These are phyloP conservation scores for Blastobotrys persicus DNA, from an alignment of 1,139 yeast genomes.

Conservation along the genomic window DNA sequence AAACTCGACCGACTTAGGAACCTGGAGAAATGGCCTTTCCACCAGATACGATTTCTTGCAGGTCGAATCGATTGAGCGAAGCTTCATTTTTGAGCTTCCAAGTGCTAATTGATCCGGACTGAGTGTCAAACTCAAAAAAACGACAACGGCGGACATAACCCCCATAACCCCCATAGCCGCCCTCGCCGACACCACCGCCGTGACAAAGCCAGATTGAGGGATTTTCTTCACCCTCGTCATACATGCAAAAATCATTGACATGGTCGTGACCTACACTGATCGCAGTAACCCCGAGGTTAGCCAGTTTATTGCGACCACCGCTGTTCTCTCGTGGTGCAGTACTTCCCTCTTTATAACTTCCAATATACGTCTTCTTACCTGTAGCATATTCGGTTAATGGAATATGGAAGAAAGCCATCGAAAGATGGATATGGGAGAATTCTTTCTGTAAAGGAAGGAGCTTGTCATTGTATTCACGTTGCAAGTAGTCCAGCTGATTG, in stretches of 20 bases:
- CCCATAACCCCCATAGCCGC: conserved; percentile 91
- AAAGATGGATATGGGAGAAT: conserved; percentile 49
- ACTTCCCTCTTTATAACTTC: conserved; percentile 64
- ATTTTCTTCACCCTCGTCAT: conserved; percentile 41
- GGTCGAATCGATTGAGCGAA: conserved; percentile 53
- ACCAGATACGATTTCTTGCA: conserved; percentile 53
- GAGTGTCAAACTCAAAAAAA: conserved; percentile 61
- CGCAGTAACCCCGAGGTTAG: conserved; percentile 64
- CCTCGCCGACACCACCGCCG: conserved; percentile 93
- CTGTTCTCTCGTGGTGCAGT: conserved; percentile 76
- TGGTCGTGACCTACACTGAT: conserved; percentile 92
- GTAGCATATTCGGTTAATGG: conserved; percentile 82
- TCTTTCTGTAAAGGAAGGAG: conserved; percentile 38
- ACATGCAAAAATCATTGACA: conserved; percentile 83
- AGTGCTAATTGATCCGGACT: conserved; percentile 51
- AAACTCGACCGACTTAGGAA: too few species aligned
- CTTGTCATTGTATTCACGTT: conserved; percentile 39
- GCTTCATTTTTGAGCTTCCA: conserved; percentile 59
- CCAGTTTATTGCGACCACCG: conserved; percentile 53
- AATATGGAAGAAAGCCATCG: conserved; percentile 92
- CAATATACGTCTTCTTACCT: conserved; percentile 47
- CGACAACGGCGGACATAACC: conserved; percentile 77
- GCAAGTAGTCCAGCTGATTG: conserved; percentile 62
- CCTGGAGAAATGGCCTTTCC: conserved; percentile 38
- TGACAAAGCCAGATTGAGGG: conserved; percentile 78